These are phyloP conservation scores for Colletotrichum sp. DNA, from an alignment of 2,329 filamentous ascomycete genomes.

Conservation along the genomic window DNA sequence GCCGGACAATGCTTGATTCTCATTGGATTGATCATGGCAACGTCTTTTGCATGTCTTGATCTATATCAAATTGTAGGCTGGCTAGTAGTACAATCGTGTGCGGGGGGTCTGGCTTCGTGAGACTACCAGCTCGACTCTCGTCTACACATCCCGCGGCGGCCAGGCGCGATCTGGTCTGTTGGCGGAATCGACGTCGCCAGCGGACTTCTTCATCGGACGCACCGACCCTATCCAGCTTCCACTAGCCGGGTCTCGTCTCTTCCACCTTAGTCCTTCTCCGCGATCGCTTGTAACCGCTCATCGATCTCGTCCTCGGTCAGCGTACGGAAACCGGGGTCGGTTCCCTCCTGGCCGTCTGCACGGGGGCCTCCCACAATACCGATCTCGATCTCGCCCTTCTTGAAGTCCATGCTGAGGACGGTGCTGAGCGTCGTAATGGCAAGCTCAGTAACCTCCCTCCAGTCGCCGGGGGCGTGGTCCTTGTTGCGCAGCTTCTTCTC, in stretches of 20 bases:
- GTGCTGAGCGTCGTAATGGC: slow-evolving; percentile 95
- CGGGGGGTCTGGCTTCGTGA: slow-evolving; percentile 8
- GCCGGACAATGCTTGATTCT: neutral
- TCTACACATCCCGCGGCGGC: slow-evolving; percentile 6
- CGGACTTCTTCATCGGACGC: slow-evolving; percentile 5
- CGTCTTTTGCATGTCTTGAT: slow-evolving; percentile 27
- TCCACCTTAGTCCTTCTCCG: slow-evolving; percentile 87
- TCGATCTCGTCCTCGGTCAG: slow-evolving; percentile 98
- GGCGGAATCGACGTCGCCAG: neutral
- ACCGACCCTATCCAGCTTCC: slow-evolving; percentile 10
- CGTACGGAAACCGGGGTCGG: slow-evolving; percentile 79
- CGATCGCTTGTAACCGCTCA: slow-evolving; percentile 95
- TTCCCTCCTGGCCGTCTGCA: slow-evolving; percentile 82
- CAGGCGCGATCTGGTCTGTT: slow-evolving; percentile 3
- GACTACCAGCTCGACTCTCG: slow-evolving; percentile 1
- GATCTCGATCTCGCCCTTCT: slow-evolving; percentile 98
- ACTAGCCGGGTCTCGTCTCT: slow-evolving; percentile 3
- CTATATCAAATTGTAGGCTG: slow-evolving; percentile 26
- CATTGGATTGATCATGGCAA: slow-evolving; percentile 8
- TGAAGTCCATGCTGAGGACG: slow-evolving; percentile 98
- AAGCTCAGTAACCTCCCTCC: slow-evolving; percentile 98
- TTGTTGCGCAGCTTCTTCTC: slow-evolving; percentile 99
- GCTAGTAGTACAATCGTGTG: slow-evolving; percentile 23
- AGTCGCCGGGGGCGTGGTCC: slow-evolving; percentile 87
- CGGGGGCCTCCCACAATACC: slow-evolving; percentile 92